A percentile compares a stretch with the other conserved stretches of the same genome.
These are phyloP conservation scores for Phascolomyces articulosus DNA, from an alignment of 371 early-diverging fungal species.

Conservation along the genomic window DNA sequence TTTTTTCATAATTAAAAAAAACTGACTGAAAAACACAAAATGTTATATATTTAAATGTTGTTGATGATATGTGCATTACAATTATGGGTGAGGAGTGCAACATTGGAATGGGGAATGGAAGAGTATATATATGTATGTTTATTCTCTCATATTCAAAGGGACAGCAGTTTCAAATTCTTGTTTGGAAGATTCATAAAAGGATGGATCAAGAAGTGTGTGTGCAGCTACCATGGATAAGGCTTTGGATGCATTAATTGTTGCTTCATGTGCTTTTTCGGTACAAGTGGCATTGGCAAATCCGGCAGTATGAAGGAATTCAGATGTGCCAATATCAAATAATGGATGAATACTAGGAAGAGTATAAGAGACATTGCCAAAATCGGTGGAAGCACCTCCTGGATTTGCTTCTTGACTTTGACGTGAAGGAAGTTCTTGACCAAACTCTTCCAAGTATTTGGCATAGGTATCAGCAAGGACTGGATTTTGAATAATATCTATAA, in stretches of 20 bases:
- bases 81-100: too few species aligned
- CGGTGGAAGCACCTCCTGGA: constrained; percentile 43
- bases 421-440: neutral
- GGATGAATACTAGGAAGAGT: constrained; percentile 48
- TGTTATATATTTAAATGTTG: neutral
- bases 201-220: constrained; percentile 1
- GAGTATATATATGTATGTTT: neutral
- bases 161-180: neutral
- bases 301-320: constrained; percentile 63
- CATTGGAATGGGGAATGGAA: too few species aligned
- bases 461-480: neutral
- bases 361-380: constrained; percentile 72
- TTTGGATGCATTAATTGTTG: constrained; percentile 35
- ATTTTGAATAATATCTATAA: constrained; percentile 8
- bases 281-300: constrained; percentile 65
- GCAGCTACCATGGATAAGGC: constrained; percentile 15
- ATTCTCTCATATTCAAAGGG: neutral
- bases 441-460: constrained; percentile 1
- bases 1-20: constrained; percentile 5
- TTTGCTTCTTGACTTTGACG: constrained; percentile 1
- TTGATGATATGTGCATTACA: too few species aligned
- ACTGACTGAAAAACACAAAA: neutral
- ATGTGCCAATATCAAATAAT: constrained; percentile 30
- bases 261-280: constrained; percentile 59
- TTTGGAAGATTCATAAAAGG: constrained; percentile 6